These are phyloP conservation scores for Trametes meyenii DNA, from an alignment of 768 basidiomycete species.

Conservation along the genomic window DNA sequence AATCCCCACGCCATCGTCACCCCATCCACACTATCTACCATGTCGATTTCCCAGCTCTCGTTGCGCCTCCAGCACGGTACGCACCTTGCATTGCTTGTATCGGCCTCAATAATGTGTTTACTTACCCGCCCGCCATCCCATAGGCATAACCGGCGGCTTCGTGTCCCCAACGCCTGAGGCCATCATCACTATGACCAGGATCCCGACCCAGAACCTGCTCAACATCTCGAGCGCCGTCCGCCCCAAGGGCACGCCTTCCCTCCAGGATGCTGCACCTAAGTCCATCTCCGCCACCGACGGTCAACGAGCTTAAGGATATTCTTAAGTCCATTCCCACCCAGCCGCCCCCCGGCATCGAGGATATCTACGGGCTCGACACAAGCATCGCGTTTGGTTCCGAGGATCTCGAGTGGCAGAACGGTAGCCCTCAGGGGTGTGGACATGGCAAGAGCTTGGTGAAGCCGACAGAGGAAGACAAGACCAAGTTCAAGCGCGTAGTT, in stretches of 20 bases:
- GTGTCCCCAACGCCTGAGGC: constrained; percentile 65
- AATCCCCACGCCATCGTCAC: neutral
- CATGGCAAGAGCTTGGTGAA: constrained; percentile 51
- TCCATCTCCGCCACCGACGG: constrained; percentile 38
- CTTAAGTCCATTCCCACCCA: constrained; percentile 61
- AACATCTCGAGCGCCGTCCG: constrained; percentile 52
- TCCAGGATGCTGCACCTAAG: constrained; percentile 48
- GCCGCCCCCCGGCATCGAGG: constrained; percentile 59
- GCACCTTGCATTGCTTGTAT: constrained; percentile 8
- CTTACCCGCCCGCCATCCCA: neutral
- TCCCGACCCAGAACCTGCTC: constrained; percentile 41
- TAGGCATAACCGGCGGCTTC: constrained; percentile 80
- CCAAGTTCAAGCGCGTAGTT: constrained; percentile 68
- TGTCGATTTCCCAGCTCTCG: constrained; percentile 55
- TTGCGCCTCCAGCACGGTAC: constrained; percentile 65
- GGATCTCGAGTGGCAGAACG: constrained; percentile 63
- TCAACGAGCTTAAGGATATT: constrained; percentile 63
- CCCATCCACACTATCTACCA: constrained; percentile 25
- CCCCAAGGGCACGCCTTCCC: constrained; percentile 46
- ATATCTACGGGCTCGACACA: constrained; percentile 72
- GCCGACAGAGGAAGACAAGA: constrained; percentile 62
- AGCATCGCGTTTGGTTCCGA: constrained; percentile 64
- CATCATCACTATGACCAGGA: constrained; percentile 53
- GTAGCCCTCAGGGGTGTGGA: constrained; percentile 61
- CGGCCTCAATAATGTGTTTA: neutral